phyloP scores from a whole-genome alignment of 768 basidiomycete genomes.

The Dendrothele bispora region DNA sequence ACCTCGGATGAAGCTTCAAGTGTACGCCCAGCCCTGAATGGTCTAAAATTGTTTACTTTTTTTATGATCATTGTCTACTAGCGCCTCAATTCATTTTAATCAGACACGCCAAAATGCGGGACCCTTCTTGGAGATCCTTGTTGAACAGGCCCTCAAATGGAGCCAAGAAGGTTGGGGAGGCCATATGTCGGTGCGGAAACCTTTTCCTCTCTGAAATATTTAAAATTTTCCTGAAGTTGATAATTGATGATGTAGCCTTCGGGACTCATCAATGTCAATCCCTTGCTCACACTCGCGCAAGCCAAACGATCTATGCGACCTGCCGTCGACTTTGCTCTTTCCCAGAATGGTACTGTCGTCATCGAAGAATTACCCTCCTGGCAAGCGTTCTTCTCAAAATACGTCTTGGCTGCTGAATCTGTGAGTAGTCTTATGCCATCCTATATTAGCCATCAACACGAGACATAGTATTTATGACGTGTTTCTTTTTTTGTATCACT shows the following conservation, averaged over 20 bases:
- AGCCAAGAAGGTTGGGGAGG: constrained; percentile 37
- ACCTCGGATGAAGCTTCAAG: constrained; percentile 15
- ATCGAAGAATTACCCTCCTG: constrained; percentile 30
- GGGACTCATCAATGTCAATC: constrained; percentile 28
- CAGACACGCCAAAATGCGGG: constrained; percentile 16
- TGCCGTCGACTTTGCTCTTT: constrained; percentile 23
- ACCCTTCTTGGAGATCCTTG: constrained; percentile 25
- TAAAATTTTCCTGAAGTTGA: neutral
- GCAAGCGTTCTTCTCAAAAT: constrained; percentile 30
- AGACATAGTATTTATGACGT: no score
- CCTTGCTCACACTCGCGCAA: constrained; percentile 20
- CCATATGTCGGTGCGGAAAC: constrained; percentile 26
- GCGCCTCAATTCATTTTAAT: constrained; percentile 26
- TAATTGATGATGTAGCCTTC: constrained; percentile 19
- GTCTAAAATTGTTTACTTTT: no score
- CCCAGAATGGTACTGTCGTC: constrained; percentile 27
- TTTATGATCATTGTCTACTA: no score
- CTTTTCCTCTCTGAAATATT: neutral
- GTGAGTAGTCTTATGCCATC: no score
- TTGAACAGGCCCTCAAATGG: constrained; percentile 30
- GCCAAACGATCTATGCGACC: constrained; percentile 26
- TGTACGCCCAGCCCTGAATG: constrained; percentile 8
- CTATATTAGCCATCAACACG: no score
- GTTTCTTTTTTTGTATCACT: no score
- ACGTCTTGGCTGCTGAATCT: constrained; percentile 24